A percentile compares a stretch with the other conserved stretches of the same genome.
phyloP scores from a whole-genome alignment of 2,329 filamentous ascomycete species.

The Xylaria polymorpha region DNA sequence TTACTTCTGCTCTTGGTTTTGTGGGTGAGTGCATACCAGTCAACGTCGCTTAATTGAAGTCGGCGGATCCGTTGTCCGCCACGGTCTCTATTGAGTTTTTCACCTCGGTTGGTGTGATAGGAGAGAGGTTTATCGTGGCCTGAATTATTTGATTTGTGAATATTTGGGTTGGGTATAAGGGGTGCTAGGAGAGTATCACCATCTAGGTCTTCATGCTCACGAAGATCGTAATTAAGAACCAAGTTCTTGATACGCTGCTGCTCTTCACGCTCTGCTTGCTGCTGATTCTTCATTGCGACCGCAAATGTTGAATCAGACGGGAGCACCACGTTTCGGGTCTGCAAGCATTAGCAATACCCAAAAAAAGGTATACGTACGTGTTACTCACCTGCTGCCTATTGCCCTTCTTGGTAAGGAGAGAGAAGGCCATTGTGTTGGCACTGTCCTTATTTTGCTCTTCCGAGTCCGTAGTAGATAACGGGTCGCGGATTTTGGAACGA shows the following conservation, averaged over 20 bases:
- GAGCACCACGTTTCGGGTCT: slow-evolving; percentile 92
- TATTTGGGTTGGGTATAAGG: slow-evolving; percentile 61
- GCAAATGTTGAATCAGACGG: slow-evolving; percentile 94
- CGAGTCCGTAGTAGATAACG: slow-evolving; percentile 50
- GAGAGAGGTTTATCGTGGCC: slow-evolving; percentile 63
- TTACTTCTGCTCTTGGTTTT: slow-evolving; percentile 34
- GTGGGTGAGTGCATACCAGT: slow-evolving; percentile 77
- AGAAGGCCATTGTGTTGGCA: slow-evolving; percentile 91
- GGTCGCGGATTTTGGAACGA: slow-evolving; percentile 74
- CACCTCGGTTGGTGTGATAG: slow-evolving; percentile 66
- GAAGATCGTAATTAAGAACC: slow-evolving; percentile 94
- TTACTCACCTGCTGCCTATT: slow-evolving; percentile 86
- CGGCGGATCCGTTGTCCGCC: slow-evolving; percentile 86
- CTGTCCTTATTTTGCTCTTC: slow-evolving; percentile 54
- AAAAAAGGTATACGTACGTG: not conserved
- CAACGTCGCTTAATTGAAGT: slow-evolving; percentile 94
- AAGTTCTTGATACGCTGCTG: slow-evolving; percentile 98
- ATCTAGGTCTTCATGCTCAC: slow-evolving; percentile 82
- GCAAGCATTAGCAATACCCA: slow-evolving; percentile 36
- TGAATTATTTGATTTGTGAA: slow-evolving; percentile 59
- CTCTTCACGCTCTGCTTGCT: slow-evolving; percentile 94
- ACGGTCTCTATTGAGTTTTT: slow-evolving; percentile 70
- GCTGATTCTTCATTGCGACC: slow-evolving; percentile 94
- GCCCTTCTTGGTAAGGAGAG: slow-evolving; percentile 92
- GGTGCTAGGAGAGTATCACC: slow-evolving; percentile 69